Percentiles rank a stretch among this genome's conserved stretches.
These are phyloP conservation scores for Xylariomycetidae sp. DNA, from an alignment of 2,329 filamentous ascomycete genomes.

Conservation along the genomic window DNA sequence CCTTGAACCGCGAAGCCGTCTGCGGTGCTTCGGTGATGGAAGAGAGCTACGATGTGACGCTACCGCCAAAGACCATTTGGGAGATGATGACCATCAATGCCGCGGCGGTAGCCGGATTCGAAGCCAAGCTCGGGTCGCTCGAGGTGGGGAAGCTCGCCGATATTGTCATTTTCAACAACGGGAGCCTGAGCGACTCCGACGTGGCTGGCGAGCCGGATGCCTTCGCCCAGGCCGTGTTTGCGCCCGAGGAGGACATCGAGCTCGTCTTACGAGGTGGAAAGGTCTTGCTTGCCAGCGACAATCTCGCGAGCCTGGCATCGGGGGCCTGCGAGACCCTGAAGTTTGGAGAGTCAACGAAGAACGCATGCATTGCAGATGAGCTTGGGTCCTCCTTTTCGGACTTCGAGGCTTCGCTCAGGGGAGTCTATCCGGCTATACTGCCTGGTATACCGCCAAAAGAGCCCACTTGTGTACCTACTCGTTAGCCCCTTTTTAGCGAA, in stretches of 20 bases:
- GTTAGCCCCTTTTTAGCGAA: constrained; percentile 1
- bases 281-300: constrained; percentile 13
- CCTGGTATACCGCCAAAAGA: constrained; percentile 36
- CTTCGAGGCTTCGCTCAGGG: constrained; percentile 13
- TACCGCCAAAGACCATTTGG: constrained; percentile 20
- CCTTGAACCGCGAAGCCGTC: constrained; percentile 21
- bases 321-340: constrained; percentile 13
- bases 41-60: constrained; percentile 7
- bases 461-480: constrained; percentile 18
- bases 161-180: constrained; percentile 34
- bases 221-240: constrained; percentile 18
- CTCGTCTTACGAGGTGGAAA: constrained; percentile 24
- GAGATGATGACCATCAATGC: constrained; percentile 39
- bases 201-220: constrained; percentile 3
- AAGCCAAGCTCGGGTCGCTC: constrained; percentile 34
- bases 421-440: constrained; percentile 26
- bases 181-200: background rate
- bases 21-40: constrained; percentile 12
- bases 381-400: constrained; percentile 16
- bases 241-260: constrained; percentile 16
- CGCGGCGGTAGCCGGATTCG: constrained; percentile 34
- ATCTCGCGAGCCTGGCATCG: constrained; percentile 6
- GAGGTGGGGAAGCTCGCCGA: constrained; percentile 38
- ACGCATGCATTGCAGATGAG: constrained; percentile 18
- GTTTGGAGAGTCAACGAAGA: constrained; percentile 15